Base-by-base conservation (phyloP, 2,329 filamentous ascomycete species). In the Nothophaeocryptopus gaeumannii region DNA sequence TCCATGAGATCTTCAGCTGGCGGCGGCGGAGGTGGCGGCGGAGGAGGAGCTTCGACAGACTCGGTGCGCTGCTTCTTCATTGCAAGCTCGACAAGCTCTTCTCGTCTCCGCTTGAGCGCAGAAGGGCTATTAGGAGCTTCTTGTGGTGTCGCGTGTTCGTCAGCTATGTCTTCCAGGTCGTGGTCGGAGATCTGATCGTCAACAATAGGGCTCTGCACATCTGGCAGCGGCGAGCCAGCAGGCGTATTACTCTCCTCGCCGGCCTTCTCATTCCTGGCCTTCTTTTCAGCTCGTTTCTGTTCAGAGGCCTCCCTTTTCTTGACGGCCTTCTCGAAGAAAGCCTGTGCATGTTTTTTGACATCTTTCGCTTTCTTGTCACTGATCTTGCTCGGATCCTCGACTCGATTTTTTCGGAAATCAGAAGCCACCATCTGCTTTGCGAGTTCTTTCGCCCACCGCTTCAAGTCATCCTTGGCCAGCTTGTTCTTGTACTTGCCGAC, bases 361-460 rank as follows among this genome's bases (percentile, higher is more conserved):
- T 90, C 89, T 65, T 85, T 85, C 61, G 85, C 81, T 62, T 93
- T 88, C 65, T 89, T 91, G 32, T 87, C 80, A 26, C 79, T 81
- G 57, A 96, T 85, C 41, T 80, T 81, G 16, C 82, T 88, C 0
- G 90, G 92, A 63, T 96, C 85, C 39, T 82, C 79, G 8, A 96
- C 90, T n/a, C 89, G 85, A 40, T 84, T 82, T 64, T 92, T 86
- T 68, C 95, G 95, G 73, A 88, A 96, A 68, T 97, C 92, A 0
- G 89, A 93, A 13, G 88, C 82, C 14, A 96, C 91, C 11, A 97
- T 80, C 69, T 92, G 95, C 71, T 96, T 96, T 49, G 72, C 65
- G 65, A 81, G 79, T 68, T 85, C 81, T 70, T 84, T 85, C 5
- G 78, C 81, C 58, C 83, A 78, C 36, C 80, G 75, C 65, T 85